phyloP scores from a whole-genome alignment of 1,284 basidiomycete genomes.

The Chondrostereum purpureum region DNA sequence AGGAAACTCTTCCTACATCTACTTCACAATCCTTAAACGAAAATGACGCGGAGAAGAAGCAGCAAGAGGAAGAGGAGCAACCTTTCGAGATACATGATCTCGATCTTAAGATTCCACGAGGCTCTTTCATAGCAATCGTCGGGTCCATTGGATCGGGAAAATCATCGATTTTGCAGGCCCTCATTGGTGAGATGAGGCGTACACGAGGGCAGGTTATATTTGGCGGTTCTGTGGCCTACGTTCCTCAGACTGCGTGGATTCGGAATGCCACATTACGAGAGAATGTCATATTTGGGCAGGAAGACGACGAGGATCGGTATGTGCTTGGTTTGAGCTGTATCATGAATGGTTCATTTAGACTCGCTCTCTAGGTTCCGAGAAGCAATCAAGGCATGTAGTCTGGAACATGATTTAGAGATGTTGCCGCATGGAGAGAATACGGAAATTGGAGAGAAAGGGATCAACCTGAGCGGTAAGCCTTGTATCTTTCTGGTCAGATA shows the following conservation, averaged over 20 bases:
- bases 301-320: slow-evolving; percentile 47
- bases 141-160: slow-evolving; percentile 66
- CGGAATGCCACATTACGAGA: slow-evolving; percentile 66
- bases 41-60: slow-evolving; percentile 12
- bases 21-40: slow-evolving; percentile 13
- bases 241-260: slow-evolving; percentile 77
- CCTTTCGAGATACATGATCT: slow-evolving; percentile 60
- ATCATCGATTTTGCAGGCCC: slow-evolving; percentile 61
- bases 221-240: slow-evolving; percentile 67
- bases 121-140: slow-evolving; percentile 66
- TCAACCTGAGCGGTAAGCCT: slow-evolving; percentile 52
- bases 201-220: slow-evolving; percentile 53
- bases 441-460: slow-evolving; percentile 83
- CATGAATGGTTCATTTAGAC: too few relatives aligned
- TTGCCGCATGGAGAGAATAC: slow-evolving; percentile 63
- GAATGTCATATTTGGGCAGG: slow-evolving; percentile 61
- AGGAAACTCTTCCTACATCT: slow-evolving; percentile 20
- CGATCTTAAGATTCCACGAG: slow-evolving; percentile 50
- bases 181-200: slow-evolving; percentile 78
- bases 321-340: too few relatives aligned
- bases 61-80: slow-evolving; percentile 31
- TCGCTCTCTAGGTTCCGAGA: slow-evolving; percentile 39
- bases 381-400: slow-evolving; percentile 53
- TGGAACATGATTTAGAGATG: slow-evolving; percentile 62
- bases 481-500: slow-evolving; percentile 1